These are phyloP conservation scores for Pelargonium australe DNA, from an alignment of 441 rosid genomes.

Conservation along the genomic window DNA sequence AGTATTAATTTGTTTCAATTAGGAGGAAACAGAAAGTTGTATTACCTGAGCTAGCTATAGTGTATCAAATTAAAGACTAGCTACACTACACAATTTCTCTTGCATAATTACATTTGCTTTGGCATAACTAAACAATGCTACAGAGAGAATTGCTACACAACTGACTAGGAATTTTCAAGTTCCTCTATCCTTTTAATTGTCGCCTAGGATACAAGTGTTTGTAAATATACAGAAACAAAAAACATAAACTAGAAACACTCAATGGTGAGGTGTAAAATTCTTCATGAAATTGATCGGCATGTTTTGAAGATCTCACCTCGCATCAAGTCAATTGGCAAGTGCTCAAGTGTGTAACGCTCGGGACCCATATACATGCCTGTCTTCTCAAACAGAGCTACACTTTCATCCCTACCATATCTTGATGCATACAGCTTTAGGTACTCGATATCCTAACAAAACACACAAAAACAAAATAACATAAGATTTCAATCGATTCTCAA, in stretches of 20 bases:
- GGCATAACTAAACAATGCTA: background rate
- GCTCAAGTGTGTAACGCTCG: constrained; percentile 76
- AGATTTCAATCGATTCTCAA: background rate
- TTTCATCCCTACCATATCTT: constrained; percentile 72
- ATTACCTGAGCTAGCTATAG: too few relatives aligned
- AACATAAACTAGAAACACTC: background rate
- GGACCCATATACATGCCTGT: constrained; percentile 81
- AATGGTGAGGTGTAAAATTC: background rate
- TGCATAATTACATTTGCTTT: constrained; percentile 6
- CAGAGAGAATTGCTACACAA: background rate
- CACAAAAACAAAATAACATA: background rate
- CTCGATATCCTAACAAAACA: constrained; percentile 54
- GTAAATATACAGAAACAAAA: constrained; percentile 17
- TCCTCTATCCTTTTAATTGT: constrained; percentile 9
- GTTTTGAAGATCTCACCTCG: constrained; percentile 76
- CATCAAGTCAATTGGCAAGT: constrained; percentile 74
- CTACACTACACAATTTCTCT: background rate
- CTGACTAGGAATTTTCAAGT: background rate
- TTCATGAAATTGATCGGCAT: constrained; percentile 41
- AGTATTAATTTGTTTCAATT: too few relatives aligned
- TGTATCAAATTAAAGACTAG: background rate
- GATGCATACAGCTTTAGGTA: constrained; percentile 74
- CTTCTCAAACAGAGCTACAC: constrained; percentile 67
- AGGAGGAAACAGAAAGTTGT: too few relatives aligned
- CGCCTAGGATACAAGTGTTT: constrained; percentile 8